phyloP scores from a whole-genome alignment of 441 rosid genomes.

The Eruca vesicaria region DNA sequence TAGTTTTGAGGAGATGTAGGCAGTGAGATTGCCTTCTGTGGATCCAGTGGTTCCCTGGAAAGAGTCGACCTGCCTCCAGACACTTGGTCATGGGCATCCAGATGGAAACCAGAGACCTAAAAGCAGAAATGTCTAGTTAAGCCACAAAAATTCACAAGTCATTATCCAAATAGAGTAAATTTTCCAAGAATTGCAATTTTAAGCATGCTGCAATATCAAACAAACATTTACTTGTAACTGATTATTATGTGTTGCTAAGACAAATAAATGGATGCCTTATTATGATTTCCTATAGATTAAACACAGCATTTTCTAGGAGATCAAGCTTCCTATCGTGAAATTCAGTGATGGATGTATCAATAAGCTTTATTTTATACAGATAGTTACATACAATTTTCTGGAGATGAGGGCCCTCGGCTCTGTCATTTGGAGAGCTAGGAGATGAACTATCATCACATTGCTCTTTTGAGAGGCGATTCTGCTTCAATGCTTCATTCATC shows the following conservation, averaged over 20 bases:
- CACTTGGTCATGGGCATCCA: conserved; percentile 58
- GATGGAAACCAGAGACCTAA: conserved; percentile 64
- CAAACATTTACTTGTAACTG: not conserved
- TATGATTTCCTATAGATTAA: not conserved
- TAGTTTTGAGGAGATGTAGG: conserved; percentile 96
- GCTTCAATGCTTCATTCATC: conserved; percentile 97
- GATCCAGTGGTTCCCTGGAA: conserved; percentile 55
- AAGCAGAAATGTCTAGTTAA: conserved; percentile 23
- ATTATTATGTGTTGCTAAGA: conserved; percentile 5
- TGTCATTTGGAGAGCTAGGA: conserved; percentile 51
- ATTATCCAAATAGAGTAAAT: conserved; percentile 4
- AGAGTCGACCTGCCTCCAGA: conserved; percentile 70
- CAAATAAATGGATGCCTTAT: not conserved
- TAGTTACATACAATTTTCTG: conserved; percentile 60
- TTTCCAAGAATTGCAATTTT: not conserved
- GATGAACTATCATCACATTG: conserved; percentile 54
- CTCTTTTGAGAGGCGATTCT: conserved; percentile 75
- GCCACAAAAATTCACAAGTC: conserved; percentile 1
- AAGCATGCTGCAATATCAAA: conserved; percentile 1
- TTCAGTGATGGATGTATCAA: not conserved
- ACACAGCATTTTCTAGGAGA: not conserved
- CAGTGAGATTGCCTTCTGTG: conserved; percentile 92
- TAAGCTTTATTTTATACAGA: conserved; percentile 8
- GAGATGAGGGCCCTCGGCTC: conserved; percentile 47
- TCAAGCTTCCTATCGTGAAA: not conserved